phyloP scores from a whole-genome alignment of 176 grass and related monocot species.

The Triticum turgidum region DNA sequence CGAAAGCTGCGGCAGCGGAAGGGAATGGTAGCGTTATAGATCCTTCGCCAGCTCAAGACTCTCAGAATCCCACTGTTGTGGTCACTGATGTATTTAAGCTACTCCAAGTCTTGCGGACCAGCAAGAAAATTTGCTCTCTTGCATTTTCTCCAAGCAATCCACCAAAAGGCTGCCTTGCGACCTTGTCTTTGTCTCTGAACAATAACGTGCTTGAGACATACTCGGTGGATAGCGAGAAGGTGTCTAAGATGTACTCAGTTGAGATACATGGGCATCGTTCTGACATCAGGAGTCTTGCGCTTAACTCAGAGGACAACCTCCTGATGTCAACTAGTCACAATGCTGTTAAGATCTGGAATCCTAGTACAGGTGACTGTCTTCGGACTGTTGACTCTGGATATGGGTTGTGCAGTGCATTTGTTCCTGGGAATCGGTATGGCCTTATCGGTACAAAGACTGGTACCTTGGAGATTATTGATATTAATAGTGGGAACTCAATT shows the following conservation, averaged over 20 bases:
- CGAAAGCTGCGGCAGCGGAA: slow-evolving; percentile 41
- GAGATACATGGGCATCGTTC: slow-evolving; percentile 88
- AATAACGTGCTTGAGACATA: slow-evolving; percentile 90
- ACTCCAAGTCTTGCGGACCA: slow-evolving; percentile 63
- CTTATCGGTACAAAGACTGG: slow-evolving; percentile 86
- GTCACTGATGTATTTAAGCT: slow-evolving; percentile 84
- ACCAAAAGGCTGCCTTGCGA: slow-evolving; percentile 58
- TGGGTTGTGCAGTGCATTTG: slow-evolving; percentile 82
- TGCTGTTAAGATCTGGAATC: slow-evolving; percentile 95
- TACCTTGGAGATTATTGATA: slow-evolving; percentile 90
- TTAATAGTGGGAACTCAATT: slow-evolving; percentile 72
- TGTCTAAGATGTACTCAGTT: slow-evolving; percentile 78
- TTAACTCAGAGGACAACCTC: slow-evolving; percentile 82
- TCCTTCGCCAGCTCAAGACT: slow-evolving; percentile 44
- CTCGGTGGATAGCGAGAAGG: slow-evolving; percentile 58
- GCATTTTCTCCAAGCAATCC: slow-evolving; percentile 69
- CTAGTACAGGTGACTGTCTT: slow-evolving; percentile 79
- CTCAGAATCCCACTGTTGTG: slow-evolving; percentile 48
- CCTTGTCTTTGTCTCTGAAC: slow-evolving; percentile 78
- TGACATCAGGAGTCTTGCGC: slow-evolving; percentile 76
- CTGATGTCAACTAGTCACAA: slow-evolving; percentile 96
- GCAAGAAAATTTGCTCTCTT: slow-evolving; percentile 89
- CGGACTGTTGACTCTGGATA: slow-evolving; percentile 93
- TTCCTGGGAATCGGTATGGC: slow-evolving; percentile 84
- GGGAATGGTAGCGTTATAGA: slow-evolving; percentile 61